Evolutionary conservation across 2,329 filamentous ascomycete genomes (phyloP).

Genomic region (Magnaporthiopsis rhizophila): DNA sequence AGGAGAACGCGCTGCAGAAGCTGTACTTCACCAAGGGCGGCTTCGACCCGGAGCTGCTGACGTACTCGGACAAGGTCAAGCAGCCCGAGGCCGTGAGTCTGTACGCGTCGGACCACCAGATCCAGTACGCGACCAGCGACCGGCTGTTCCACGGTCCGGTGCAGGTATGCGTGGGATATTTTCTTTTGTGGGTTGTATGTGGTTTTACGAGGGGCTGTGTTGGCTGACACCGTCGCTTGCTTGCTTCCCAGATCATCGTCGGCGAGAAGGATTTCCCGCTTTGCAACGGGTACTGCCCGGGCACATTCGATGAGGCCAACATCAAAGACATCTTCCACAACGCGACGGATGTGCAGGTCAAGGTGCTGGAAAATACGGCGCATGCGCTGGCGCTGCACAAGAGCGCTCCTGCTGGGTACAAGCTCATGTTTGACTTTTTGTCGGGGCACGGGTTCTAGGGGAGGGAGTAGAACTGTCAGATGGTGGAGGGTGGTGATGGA

Average conservation of each 20-base stretch:
- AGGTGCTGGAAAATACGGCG: conserved; percentile 7
- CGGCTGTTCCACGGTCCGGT: too few species aligned
- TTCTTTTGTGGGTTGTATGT: too few species aligned
- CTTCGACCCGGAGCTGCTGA: background rate
- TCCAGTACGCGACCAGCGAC: too few species aligned
- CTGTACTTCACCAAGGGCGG: conserved; percentile 3
- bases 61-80: too few species aligned
- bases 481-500: too few species aligned
- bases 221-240: background rate
- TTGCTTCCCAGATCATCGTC: conserved; percentile 6
- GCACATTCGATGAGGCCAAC: background rate
- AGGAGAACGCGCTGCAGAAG: too few species aligned
- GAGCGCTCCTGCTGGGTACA: conserved; percentile 8
- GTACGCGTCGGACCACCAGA: too few species aligned
- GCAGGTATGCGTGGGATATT: too few species aligned
- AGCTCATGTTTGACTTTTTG: conserved; percentile 9
- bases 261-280: conserved; percentile 7
- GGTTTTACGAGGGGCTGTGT: background rate
- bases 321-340: background rate
- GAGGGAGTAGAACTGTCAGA: too few species aligned
- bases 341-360: conserved; percentile 3
- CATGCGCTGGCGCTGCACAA: conserved; percentile 6
- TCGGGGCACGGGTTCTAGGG: background rate
- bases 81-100: too few species aligned
- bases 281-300: conserved; percentile 8